Evolutionary conservation across 495 filamentous ascomycete genomes (phyloP), one percentile per base, ranked within the genome.

Genomic region (Penicillium atrosanguineum): DNA sequence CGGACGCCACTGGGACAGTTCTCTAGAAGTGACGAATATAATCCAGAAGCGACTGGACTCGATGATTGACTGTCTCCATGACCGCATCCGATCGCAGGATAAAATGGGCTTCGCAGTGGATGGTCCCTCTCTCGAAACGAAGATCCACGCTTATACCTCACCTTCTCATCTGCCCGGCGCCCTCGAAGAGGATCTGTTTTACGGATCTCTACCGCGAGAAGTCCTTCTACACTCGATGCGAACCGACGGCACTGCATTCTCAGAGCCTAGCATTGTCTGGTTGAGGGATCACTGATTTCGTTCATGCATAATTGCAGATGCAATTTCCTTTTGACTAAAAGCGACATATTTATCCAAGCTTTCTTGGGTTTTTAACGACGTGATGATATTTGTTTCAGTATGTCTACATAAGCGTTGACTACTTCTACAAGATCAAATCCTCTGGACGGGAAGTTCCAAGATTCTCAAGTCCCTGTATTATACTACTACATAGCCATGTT

Each of bases 151-250:
- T 31, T 53, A 51, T 23, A 45, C 62, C 3, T 53, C 64, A 54
- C 42, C 44, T 34, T 36, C 57, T 40, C 36, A 44, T 39, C 39
- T 55, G 34, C 49, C 46, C 20, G 50, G 47, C 4, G n/a, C 49
- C 15, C 40, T 55, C 4, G 56, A 61, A 0, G 69, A 76, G 41
- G 73, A 76, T 52, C 43, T 76, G 6, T 55, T 76, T 44, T 70
- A 69, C 16, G 69, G 67, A 1, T 66, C 57, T 1, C 55, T 73
- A 56, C 64, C 66, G 0, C 62, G 60, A 20, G 69, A 70, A 5
- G 53, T 64, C 8, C 56, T 76, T 21, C 61, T 74, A 14, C 54
- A 56, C 18, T 67, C 70, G n/a, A 55, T 76, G 31, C 62, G 69
- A 2, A 49, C 62, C 8, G 64, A 67, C 8, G 62, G 67, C 44